Evolutionary conservation across 140 eudicot species (phyloP).

Genomic region (Cichorium intybus): DNA sequence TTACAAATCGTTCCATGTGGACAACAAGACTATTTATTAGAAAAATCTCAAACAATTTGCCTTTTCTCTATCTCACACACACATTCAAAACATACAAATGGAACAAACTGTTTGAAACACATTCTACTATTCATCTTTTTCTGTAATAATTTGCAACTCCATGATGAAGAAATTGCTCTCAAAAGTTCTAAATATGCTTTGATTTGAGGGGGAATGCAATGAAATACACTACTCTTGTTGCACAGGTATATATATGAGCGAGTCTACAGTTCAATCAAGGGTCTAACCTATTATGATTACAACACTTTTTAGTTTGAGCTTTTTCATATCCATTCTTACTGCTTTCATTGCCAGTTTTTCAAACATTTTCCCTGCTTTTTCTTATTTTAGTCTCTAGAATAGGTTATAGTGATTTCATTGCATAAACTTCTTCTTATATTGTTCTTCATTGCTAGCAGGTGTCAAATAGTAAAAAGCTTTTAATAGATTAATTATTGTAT

Average conservation of each 20-base stretch:
- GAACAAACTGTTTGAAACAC: background rate
- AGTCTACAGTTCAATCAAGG: background rate
- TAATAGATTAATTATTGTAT: too few species aligned
- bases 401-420: background rate
- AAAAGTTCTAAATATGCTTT: background rate
- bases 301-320: background rate
- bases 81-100: background rate
- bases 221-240: background rate
- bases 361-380: too few species aligned
- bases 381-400: too few species aligned
- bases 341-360: background rate
- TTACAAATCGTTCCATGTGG: background rate
- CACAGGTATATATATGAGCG: background rate
- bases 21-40: background rate
- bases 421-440: background rate
- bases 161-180: background rate
- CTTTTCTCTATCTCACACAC: background rate
- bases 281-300: background rate
- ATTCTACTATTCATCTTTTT: background rate
- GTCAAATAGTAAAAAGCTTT: too few species aligned
- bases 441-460: too few species aligned
- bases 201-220: background rate
- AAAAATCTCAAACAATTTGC: background rate
- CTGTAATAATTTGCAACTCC: background rate
- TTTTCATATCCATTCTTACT: background rate